These are phyloP conservation scores for Blastobotrys terrestris DNA, from an alignment of 805 yeast species.

Conservation along the genomic window DNA sequence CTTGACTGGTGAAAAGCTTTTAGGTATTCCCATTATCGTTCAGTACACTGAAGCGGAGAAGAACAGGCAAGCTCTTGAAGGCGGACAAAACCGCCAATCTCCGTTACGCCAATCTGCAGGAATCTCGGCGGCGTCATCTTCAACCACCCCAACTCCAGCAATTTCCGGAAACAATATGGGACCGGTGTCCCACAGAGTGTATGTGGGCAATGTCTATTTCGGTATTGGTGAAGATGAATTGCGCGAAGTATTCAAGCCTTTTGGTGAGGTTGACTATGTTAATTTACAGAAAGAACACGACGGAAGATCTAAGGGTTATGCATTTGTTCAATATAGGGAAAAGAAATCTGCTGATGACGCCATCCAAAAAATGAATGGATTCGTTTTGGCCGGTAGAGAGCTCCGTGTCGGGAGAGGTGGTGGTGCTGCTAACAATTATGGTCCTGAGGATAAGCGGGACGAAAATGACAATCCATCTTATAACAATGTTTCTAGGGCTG, in stretches of 20 bases:
- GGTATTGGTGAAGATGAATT: conserved; percentile 63
- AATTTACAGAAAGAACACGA: conserved; percentile 82
- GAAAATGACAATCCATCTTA: conserved; percentile 11
- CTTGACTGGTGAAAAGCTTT: conserved; percentile 29
- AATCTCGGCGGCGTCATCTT: background rate
- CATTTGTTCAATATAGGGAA: background rate
- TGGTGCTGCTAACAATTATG: conserved; percentile 7
- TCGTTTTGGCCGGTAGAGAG: conserved; percentile 25
- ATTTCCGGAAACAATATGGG: background rate
- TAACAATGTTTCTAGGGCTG: conserved; percentile 24
- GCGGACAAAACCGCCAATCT: background rate
- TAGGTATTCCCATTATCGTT: conserved; percentile 32
- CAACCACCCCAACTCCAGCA: background rate
- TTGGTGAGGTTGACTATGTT: conserved; percentile 72
- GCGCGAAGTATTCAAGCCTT: conserved; percentile 53
- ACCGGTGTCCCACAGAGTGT: conserved; percentile 20
- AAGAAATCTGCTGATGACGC: conserved; percentile 23
- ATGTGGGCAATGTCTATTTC: conserved; percentile 30
- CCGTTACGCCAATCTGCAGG: background rate
- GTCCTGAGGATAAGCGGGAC: conserved; percentile 4
- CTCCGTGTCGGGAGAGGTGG: conserved; percentile 22
- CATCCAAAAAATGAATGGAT: conserved; percentile 26
- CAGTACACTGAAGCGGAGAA: conserved; percentile 31
- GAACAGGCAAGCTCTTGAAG: conserved; percentile 25
- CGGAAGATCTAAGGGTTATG: conserved; percentile 51